Evolutionary conservation across 768 basidiomycete species (phyloP), one percentile per base, ranked within the genome.

Genomic region (Artomyces pyxidatus): DNA sequence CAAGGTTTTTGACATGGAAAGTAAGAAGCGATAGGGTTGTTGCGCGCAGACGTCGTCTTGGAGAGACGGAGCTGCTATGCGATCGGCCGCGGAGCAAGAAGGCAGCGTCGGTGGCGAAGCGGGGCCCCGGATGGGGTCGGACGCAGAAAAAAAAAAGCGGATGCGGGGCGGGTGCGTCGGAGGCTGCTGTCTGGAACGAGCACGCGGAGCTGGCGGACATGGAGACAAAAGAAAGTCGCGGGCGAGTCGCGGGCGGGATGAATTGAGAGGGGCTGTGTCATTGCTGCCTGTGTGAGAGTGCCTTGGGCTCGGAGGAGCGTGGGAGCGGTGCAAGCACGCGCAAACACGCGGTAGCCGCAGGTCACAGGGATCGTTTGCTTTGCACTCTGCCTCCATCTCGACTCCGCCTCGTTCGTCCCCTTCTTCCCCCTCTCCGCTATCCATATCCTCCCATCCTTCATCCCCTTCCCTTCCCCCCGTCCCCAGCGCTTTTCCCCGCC

Each of bases 241-340:
- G 32, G 17, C 32, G 32, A 17, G 11, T 12, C 32, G 32, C 4
- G 17, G 32, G 32, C 32, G 32, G 32, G 32, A 35, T 3, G 32
- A 10, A n/a, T 10, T 10, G 32, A 11, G 32, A 12, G 12, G 32
- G 32, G 17, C 32, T 12, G 17, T 17, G 32, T 14, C 32, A 17
- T 12, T 17, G 32, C 14, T 35, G 32, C 32, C 14, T 12, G 32
- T 17, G 32, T 12, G 32, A 17, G 32, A 12, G 12, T 35, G 32
- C 14, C 32, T 17, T 40, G 12, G 19, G 11, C n/a, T 11, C n/a
- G 17, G 39, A 11, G 12, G 40, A 47, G 40, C 42, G 53, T 54
- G 53, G 26, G 53, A 54, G 43, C 46, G 53, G 47, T 44, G 53
- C 53, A 54, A 54, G 52, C 53, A 54, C 47, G 35, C 28, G 50